phyloP scores from a whole-genome alignment of 2,329 filamentous ascomycete genomes.

The Didymella arachidicola region DNA sequence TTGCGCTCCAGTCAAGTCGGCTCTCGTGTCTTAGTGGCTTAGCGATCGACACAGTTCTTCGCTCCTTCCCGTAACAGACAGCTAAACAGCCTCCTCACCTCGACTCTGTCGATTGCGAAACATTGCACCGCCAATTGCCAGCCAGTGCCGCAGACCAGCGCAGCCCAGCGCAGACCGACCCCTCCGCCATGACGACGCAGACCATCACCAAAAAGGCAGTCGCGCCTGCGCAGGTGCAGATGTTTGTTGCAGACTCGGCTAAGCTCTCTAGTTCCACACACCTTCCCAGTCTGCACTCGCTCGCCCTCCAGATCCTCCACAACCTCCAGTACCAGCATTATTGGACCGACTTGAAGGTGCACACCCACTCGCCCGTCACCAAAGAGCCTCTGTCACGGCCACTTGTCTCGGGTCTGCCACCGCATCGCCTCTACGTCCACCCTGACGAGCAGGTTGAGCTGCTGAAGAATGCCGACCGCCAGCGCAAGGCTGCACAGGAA shows the following conservation, averaged over 20 bases:
- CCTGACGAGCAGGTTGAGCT: slow-evolving; percentile 82
- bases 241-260: slow-evolving; percentile 35
- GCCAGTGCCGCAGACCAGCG: slow-evolving; percentile 9
- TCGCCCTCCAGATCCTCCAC: slow-evolving; percentile 69
- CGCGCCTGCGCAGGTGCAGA: slow-evolving; percentile 43
- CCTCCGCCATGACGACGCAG: slow-evolving; percentile 38
- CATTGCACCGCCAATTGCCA: slow-evolving; percentile 38
- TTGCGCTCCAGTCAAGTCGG: slow-evolving; percentile 19
- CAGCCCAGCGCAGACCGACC: slow-evolving; percentile 16
- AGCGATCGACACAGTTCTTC: slow-evolving; percentile 32
- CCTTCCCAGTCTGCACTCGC: slow-evolving; percentile 53
- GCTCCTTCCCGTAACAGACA: slow-evolving; percentile 42
- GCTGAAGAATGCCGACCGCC: slow-evolving; percentile 64
- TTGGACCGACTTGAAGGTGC: slow-evolving; percentile 69
- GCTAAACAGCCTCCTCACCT: slow-evolving; percentile 27
- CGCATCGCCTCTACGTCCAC: slow-evolving; percentile 76
- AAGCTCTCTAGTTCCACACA: slow-evolving; percentile 26
- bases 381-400: slow-evolving; percentile 62
- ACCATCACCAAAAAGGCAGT: slow-evolving; percentile 36
- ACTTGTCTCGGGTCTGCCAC: slow-evolving; percentile 75
- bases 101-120: slow-evolving; percentile 29
- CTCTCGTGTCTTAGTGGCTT: slow-evolving; percentile 17
- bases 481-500: slow-evolving; percentile 51
- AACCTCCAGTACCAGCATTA: slow-evolving; percentile 79
- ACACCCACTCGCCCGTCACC: slow-evolving; percentile 57